Base-by-base conservation (phyloP, 306 rosid species). In the Cicer judaicum region DNA sequence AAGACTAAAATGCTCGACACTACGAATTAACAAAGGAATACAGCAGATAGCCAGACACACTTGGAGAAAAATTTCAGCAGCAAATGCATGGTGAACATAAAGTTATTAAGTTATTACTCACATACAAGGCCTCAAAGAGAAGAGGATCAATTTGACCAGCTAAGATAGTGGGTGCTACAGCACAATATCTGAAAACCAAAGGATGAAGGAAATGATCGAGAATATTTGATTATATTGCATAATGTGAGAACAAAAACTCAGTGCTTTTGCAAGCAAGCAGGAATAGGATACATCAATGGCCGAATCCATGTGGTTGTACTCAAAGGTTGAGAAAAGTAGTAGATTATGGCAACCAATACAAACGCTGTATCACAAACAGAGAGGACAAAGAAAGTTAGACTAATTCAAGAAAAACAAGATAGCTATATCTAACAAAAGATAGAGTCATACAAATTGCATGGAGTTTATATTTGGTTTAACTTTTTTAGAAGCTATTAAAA, bases 51-150 rank as follows among this genome's bases (percentile, higher is more conserved):
- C 36, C 36, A 29, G 5, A 18, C 40, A 29, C 19, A 73, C 71
- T 46, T 8, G 13, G 48, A 53, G 49, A 43, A 71, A 84, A 50
- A 6, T n/a, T 53, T 57, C 70, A 46, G 74, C 43, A 18, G 54
- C 55, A 70, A 56, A 42, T 75, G 72, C 41, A 55, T 57, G n/a
- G 15, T 2, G 53, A 75, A 40, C 7, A 55, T 46, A 40, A 67
- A 65, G 50, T 57, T 46, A 57, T 42, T n/a, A 68, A 63, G 50
- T 60, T 57, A 82, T 73, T 75, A 88, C 99, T 88, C 83, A 92
- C 99, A 85, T 94, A 94, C 74, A 94, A 73, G 83, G 95, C 93
- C 84, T 94, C 99, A 81, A 94, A 94, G 83, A 92, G 95, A 80
- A 87, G 29, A 54, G 96, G 96, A 82, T 88, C 77, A 71, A 94